Percentiles rank a stretch among this genome's conserved stretches.
Evolutionary conservation across 2,329 filamentous ascomycete species (phyloP).

Genomic region (Nakataea oryzae): DNA sequence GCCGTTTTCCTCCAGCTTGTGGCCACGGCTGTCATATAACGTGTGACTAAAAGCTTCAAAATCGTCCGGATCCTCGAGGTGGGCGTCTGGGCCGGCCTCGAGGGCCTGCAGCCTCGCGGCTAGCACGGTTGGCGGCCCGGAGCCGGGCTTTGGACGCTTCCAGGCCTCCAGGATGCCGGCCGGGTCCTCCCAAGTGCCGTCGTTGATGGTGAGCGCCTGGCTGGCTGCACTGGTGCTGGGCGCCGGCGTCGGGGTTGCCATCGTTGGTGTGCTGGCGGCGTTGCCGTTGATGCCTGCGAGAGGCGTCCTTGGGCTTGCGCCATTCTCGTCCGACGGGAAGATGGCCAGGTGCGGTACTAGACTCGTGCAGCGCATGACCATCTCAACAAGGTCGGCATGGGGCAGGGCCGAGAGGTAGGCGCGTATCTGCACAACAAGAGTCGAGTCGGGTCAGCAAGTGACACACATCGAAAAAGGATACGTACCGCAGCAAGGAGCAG

Average conservation of each 20-base stretch:
- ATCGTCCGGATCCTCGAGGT: conserved; percentile 19
- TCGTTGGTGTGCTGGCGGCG: conserved; percentile 14
- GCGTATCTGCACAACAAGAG: conserved; percentile 35
- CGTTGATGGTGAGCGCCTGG: not conserved
- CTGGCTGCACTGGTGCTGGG: not conserved
- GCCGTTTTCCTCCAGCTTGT: conserved; percentile 19
- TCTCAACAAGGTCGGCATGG: conserved; percentile 49
- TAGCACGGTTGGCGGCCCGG: conserved; percentile 7
- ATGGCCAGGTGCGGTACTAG: conserved; percentile 56
- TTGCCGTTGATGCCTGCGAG: conserved; percentile 5
- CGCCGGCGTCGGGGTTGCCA: conserved; percentile 16
- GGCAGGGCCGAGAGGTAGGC: conserved; percentile 53
- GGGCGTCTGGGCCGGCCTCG: conserved; percentile 12
- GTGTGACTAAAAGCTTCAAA: conserved; percentile 23
- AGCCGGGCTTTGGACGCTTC: conserved; percentile 8
- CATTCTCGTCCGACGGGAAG: conserved; percentile 30
- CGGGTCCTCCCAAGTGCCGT: conserved; percentile 8
- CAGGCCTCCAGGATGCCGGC: conserved; percentile 9
- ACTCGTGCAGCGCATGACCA: conserved; percentile 52
- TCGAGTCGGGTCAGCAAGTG: not conserved
- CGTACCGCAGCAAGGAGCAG: no score
- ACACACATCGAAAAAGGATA: not conserved
- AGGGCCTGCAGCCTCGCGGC: conserved; percentile 18
- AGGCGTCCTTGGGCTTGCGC: not conserved
- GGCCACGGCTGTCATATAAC: conserved; percentile 19